Conservation (phyloP, 768 basidiomycete genomes). For the Tremella mesenterica region DNA sequence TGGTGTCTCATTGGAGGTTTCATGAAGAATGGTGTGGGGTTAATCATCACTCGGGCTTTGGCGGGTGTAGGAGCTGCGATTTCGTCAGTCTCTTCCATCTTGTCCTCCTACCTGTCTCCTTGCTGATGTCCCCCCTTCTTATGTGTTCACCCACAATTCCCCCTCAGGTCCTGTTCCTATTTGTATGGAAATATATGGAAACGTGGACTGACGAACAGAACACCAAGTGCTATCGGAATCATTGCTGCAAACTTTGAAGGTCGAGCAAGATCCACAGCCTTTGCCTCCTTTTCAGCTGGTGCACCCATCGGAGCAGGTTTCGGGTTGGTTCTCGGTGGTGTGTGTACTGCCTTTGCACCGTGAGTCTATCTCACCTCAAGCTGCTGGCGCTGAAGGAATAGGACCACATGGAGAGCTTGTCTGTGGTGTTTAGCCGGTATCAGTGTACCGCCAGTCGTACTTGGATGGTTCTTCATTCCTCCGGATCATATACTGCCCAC, state of each 20-base stretch:
- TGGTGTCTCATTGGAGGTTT: conserved; percentile 51
- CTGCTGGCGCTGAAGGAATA: not conserved
- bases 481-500: conserved; percentile 48
- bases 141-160: too few relatives aligned
- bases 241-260: conserved; percentile 72
- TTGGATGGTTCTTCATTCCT: conserved; percentile 58
- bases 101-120: too few relatives aligned
- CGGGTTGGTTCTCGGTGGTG: conserved; percentile 63
- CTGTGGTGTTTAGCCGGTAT: conserved; percentile 59
- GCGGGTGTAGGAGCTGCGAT: conserved; percentile 77
- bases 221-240: conserved; percentile 55
- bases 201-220: conserved; percentile 6
- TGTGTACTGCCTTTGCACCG: conserved; percentile 54
- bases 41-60: conserved; percentile 65
- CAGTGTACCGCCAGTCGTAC: conserved; percentile 51
- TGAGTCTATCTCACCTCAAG: conserved; percentile 24
- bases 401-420: conserved; percentile 55
- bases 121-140: too few relatives aligned
- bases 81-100: conserved; percentile 39
- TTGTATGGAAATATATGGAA: not conserved
- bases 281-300: conserved; percentile 75
- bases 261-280: conserved; percentile 61
- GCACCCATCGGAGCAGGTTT: conserved; percentile 70
- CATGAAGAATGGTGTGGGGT: conserved; percentile 50
- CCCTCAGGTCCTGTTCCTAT: too few relatives aligned